phyloP scores from a whole-genome alignment of 2,329 filamentous ascomycete species.

The Penicillium sp. region DNA sequence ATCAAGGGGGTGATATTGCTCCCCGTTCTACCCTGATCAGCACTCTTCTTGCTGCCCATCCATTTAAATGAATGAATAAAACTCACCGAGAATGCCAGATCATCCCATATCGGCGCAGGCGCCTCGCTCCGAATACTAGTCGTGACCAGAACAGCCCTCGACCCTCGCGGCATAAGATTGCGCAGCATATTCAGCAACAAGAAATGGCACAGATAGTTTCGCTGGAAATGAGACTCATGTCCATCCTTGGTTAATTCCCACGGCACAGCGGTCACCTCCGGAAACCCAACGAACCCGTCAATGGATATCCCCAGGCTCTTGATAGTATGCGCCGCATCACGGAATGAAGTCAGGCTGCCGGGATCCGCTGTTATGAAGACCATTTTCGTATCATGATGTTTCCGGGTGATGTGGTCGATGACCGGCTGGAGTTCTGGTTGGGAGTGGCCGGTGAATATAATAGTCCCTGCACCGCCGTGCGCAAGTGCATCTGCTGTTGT shows the following conservation, averaged over 20 bases:
- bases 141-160: slow-evolving; percentile 23
- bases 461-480: slow-evolving; percentile 23
- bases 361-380: slow-evolving; percentile 22
- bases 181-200: slow-evolving; percentile 23
- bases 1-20: slow-evolving; percentile 26
- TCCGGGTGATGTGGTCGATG: slow-evolving; percentile 24
- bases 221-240: slow-evolving; percentile 26
- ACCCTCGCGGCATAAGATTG: slow-evolving; percentile 10
- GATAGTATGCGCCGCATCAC: slow-evolving; percentile 17
- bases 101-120: slow-evolving; percentile 19
- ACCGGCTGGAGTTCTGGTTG: slow-evolving; percentile 25
- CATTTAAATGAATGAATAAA: background rate
- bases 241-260: slow-evolving; percentile 25
- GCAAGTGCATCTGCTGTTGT: slow-evolving; percentile 29
- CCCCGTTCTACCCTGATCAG: slow-evolving; percentile 19
- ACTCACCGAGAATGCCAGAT: slow-evolving; percentile 24
- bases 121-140: slow-evolving; percentile 23
- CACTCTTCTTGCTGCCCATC: background rate
- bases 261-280: slow-evolving; percentile 17
- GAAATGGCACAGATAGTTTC: slow-evolving; percentile 27
- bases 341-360: slow-evolving; percentile 16
- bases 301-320: slow-evolving; percentile 17
- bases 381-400: slow-evolving; percentile 19
- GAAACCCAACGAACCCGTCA: slow-evolving; percentile 24
- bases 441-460: slow-evolving; percentile 30